These are phyloP conservation scores for Pleurozium schreberi DNA, from an alignment of 225 moss, liverwort and hornwort genomes.

Conservation along the genomic window DNA sequence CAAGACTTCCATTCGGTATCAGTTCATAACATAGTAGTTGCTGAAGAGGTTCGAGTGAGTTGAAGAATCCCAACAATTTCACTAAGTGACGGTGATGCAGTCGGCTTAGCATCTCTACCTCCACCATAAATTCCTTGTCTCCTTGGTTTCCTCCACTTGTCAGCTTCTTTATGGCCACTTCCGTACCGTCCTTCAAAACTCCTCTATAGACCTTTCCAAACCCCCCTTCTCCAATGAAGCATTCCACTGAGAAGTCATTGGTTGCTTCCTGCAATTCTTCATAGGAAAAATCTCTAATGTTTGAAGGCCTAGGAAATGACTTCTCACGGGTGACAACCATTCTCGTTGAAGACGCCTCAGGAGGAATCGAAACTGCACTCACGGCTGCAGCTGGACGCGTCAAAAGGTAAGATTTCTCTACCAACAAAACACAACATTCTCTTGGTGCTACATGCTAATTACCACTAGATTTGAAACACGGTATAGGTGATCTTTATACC, in stretches of 20 bases:
- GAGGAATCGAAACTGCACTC: conserved; percentile 47
- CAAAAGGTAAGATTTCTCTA: not conserved
- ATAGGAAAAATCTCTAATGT: conserved; percentile 66
- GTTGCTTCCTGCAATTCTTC: conserved; percentile 86
- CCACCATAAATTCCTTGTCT: conserved; percentile 89
- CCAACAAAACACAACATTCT: not conserved
- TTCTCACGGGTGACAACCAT: conserved; percentile 50
- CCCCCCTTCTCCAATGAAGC: conserved; percentile 85
- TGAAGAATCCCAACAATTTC: conserved; percentile 82
- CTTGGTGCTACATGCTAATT: not conserved
- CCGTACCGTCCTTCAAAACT: conserved; percentile 77
- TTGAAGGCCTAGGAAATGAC: conserved; percentile 56
- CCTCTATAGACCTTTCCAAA: conserved; percentile 90
- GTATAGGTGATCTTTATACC: not conserved
- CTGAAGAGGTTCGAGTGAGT: conserved; percentile 69
- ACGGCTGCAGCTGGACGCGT: conserved; percentile 33
- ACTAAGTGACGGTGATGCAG: conserved; percentile 94
- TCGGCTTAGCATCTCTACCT: conserved; percentile 97
- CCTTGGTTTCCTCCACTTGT: conserved; percentile 93
- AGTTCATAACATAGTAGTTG: conserved; percentile 90
- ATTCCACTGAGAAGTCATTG: conserved; percentile 65
- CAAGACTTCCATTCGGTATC: conserved; percentile 91
- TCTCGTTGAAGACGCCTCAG: conserved; percentile 61
- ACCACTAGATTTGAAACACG: not conserved
- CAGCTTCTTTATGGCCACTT: conserved; percentile 91